Conservation (phyloP, 257 asterid species). For the Solanum corneliomulleri region DNA sequence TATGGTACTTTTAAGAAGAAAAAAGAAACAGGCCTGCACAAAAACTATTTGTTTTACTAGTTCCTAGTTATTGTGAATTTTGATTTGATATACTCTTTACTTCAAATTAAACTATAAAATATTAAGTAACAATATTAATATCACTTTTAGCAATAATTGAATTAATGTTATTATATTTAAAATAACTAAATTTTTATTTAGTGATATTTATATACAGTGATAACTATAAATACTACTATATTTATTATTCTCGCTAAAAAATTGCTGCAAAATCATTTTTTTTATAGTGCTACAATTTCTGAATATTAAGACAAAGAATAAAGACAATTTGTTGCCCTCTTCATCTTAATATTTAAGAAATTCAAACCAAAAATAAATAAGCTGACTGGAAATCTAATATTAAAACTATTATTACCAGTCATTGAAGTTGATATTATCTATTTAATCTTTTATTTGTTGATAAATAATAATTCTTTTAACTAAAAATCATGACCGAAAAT, state of each 20-base stretch:
- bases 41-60: not conserved
- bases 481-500: not conserved
- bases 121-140: not conserved
- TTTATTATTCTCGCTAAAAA: no score
- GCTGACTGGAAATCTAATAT: not conserved
- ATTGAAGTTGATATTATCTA: not conserved
- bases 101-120: no score
- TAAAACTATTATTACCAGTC: not conserved
- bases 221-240: no score
- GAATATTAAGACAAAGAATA: conserved; percentile 1
- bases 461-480: not conserved
- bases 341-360: not conserved
- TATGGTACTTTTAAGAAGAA: not conserved
- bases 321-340: conserved; percentile 9
- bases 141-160: no score
- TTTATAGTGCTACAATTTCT: not conserved
- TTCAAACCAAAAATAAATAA: not conserved
- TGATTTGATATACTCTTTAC: not conserved
- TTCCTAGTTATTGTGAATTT: not conserved
- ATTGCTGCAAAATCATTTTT: no score
- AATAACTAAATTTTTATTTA: no score
- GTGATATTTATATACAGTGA: not conserved
- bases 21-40: not conserved
- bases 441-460: not conserved
- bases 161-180: no score